These are phyloP conservation scores for Ambrosiella xylebori DNA, from an alignment of 2,329 filamentous ascomycete genomes.

Conservation along the genomic window DNA sequence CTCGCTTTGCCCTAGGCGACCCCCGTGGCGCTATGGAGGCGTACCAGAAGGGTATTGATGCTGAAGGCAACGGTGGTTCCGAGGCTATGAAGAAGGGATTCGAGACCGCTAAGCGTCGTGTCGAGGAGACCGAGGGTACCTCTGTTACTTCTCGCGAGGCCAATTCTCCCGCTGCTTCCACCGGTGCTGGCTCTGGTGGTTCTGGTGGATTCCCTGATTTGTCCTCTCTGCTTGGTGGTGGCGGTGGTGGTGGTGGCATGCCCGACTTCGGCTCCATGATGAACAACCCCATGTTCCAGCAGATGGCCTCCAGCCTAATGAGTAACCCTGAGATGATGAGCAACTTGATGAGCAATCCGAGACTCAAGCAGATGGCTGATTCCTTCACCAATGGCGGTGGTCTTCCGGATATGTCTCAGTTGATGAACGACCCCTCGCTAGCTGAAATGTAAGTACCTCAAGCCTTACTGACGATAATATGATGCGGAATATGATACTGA, in stretches of 20 bases:
- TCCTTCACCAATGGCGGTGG: conserved; percentile 57
- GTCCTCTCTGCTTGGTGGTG: conserved; percentile 54
- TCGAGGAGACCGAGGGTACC: conserved; percentile 58
- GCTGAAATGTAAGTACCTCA: conserved; percentile 65
- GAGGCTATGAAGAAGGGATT: conserved; percentile 96
- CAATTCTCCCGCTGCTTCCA: conserved; percentile 14
- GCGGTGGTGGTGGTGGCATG: conserved; percentile 56
- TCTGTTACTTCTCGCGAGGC: conserved; percentile 22
- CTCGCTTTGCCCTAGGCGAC: conserved; percentile 80
- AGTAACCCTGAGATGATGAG: conserved; percentile 93
- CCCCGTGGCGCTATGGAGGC: conserved; percentile 86
- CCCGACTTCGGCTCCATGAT: conserved; percentile 76
- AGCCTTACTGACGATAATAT: background rate
- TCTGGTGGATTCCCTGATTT: conserved; percentile 53
- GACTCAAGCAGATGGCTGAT: conserved; percentile 71
- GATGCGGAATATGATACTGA: background rate
- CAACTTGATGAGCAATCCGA: conserved; percentile 88
- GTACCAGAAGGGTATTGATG: conserved; percentile 80
- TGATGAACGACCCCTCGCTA: conserved; percentile 88
- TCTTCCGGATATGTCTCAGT: conserved; percentile 67
- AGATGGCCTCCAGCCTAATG: conserved; percentile 94
- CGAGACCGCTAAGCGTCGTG: conserved; percentile 77
- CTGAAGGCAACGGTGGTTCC: conserved; percentile 83
- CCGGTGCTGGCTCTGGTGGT: conserved; percentile 16
- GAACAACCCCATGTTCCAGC: conserved; percentile 96